Evolutionary conservation across 371 early-diverging fungal genomes (phyloP).

Genomic region (Mortierella sp.): DNA sequence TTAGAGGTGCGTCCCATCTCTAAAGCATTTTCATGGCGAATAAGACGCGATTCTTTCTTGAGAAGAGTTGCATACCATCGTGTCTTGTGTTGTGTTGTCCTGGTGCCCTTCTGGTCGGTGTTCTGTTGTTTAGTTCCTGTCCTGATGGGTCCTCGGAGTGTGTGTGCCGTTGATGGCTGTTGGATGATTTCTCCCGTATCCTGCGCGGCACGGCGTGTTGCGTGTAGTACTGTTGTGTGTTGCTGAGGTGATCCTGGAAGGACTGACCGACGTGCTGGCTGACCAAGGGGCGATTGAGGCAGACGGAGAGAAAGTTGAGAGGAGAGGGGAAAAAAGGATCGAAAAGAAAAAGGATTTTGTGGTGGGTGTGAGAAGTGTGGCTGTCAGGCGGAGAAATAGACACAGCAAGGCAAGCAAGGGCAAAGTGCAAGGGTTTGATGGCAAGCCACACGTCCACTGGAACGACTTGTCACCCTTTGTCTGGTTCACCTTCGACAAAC

Average conservation of each 20-base stretch:
- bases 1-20: neutral
- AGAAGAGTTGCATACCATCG: neutral
- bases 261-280: constrained; percentile 10
- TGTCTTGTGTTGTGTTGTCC: neutral
- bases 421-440: neutral
- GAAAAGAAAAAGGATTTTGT: neutral
- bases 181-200: constrained; percentile 3
- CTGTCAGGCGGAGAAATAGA: constrained; percentile 5
- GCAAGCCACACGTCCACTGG: neutral
- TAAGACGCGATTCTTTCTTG: neutral
- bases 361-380: neutral
- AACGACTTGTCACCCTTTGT: neutral
- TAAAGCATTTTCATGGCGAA: neutral
- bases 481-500: neutral
- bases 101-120: neutral
- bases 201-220: neutral
- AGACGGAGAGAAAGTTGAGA: neutral
- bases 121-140: neutral
- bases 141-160: neutral
- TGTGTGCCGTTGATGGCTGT: neutral
- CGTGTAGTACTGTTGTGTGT: neutral
- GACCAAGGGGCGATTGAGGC: constrained; percentile 10
- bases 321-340: neutral
- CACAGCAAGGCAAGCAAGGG: neutral
- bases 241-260: neutral